phyloP scores from a whole-genome alignment of 1,284 basidiomycete genomes.

The Trametes polyzona region DNA sequence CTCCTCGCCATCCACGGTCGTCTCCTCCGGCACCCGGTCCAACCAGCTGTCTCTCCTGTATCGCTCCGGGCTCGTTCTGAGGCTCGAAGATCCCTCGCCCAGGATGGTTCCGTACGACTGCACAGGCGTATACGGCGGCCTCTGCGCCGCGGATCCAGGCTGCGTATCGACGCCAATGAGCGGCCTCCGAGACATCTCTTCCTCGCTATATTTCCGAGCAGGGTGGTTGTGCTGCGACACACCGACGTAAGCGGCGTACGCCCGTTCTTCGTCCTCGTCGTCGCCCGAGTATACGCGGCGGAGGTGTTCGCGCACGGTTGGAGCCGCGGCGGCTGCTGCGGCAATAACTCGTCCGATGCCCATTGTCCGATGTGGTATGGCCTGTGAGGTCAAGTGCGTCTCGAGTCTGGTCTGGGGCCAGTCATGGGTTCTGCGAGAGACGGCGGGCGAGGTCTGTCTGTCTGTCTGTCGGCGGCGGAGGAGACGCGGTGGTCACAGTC shows the following conservation, averaged over 20 bases:
- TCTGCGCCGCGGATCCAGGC: constrained; percentile 2
- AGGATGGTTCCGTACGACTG: constrained; percentile 25
- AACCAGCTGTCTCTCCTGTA: constrained; percentile 39
- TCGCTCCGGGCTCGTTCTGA: constrained; percentile 44
- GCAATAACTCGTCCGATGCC: constrained; percentile 18
- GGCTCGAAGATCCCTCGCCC: constrained; percentile 18
- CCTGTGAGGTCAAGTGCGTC: constrained; percentile 2
- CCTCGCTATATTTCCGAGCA: neutral
- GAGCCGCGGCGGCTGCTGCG: constrained; percentile 21
- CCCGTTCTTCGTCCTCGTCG: constrained; percentile 7
- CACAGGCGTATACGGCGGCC: constrained; percentile 2
- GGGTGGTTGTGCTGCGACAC: neutral
- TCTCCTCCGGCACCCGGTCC: constrained; percentile 53
- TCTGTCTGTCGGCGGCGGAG: neutral
- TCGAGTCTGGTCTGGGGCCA: neutral
- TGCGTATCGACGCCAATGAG: constrained; percentile 13
- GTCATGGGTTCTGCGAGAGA: constrained; percentile 17
- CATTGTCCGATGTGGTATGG: constrained; percentile 3
- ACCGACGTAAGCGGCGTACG: neutral
- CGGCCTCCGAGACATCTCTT: constrained; percentile 27
- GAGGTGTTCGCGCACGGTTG: constrained; percentile 15
- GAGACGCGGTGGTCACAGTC: constrained; percentile 3
- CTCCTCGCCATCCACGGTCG: constrained; percentile 36
- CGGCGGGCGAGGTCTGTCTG: neutral
- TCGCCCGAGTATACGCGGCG: neutral